Evolutionary conservation across 1,284 basidiomycete genomes (phyloP), one percentile per base, ranked within the genome.

Genomic region (Flammula alnicola): DNA sequence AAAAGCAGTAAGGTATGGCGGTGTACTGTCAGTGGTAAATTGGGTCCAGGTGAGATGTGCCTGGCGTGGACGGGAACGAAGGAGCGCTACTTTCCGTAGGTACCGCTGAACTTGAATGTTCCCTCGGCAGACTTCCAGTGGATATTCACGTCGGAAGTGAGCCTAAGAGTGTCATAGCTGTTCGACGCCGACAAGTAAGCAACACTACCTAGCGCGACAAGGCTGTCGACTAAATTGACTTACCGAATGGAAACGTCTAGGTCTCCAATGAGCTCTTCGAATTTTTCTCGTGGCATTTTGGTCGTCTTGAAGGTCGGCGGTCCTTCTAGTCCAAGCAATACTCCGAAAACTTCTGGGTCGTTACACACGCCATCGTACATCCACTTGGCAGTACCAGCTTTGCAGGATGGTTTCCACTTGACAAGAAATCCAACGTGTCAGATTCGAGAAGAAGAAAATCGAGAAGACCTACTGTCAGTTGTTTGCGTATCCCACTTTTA

Each of bases 391-490:
- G 64, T 55, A 17, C 76, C 75, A 0, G 63, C 71, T 59, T 80
- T 81, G 64, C 79, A 82, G 2, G 74, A 73, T 3, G 76, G 69
- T 54, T 74, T 77, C 79, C 79, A 82, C 80, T 81, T 12, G 16
- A 29, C 6, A 31, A 38, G 36, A 25, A 41, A 40, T 49, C 51
- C 31, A 51, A 26, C 16, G 43, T 9, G 29, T 52, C 25, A 53
- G 46, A 51, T 29, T 3, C 25, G 17, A 48, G 32, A 26, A 20
- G 17, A 23, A 31, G 31, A 23, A 19, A 46, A 44, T 37, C 44
- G 36, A 43, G 16, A 43, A 12, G 25, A 66, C 73, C 29, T 47
- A 79, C 78, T 12, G 59, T 64, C 78, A 83, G 78, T 63, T 80
- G 77, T 54, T 81, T 80, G 63, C 60, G 73, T 44, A 84, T 83